Evolutionary conservation across 1,139 yeast species (phyloP), one percentile per base, ranked within the genome.

Genomic region (Arxiozyma heterogenica): DNA sequence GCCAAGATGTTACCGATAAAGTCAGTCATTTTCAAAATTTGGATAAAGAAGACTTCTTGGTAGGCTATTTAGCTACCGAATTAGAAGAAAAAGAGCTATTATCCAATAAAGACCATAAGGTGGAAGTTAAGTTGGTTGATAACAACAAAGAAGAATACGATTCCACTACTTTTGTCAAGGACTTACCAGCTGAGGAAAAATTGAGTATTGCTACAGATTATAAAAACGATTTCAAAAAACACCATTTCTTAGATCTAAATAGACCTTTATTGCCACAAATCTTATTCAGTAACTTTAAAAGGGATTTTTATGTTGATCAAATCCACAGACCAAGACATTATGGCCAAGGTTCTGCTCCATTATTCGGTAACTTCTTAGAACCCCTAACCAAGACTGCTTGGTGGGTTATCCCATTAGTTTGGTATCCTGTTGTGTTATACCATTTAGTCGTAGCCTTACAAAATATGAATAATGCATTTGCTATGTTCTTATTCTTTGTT

Each of bases 241-340:
- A 93, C 76, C 79, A 86, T 69, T 93, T 93, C 69, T 76, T 93
- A 64, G 98, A 93, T 68, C 80, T 93, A 66, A 82, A 78, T 64
- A 83, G 81, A 69, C 95, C 98, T 1, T 75, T 93, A 63, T 73
- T 93, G 53, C 68, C 80, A 71, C 98, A 93, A 73, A 87, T 93
- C 52, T 72, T 88, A 57, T 76, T 78, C 57, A 82, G 90, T 46
- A 77, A 79, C 49, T 93, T 89, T 75, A 66, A 86, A 48, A 91
- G 88, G 69, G 95, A 87, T 51, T 93, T 93, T 66, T 93, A 93
- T 70, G 77, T 93, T 66, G 96, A 90, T 68, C 98, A 93, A 72
- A 94, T 93, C 48, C 98, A 93, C 71, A 82, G 97, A 70, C 98
- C 98, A 54, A 84, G 98, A 67, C 98, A 93, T 71, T 85, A 84